Evolutionary conservation across 1,284 basidiomycete genomes (phyloP).

Genomic region (Marasmius sp.): DNA sequence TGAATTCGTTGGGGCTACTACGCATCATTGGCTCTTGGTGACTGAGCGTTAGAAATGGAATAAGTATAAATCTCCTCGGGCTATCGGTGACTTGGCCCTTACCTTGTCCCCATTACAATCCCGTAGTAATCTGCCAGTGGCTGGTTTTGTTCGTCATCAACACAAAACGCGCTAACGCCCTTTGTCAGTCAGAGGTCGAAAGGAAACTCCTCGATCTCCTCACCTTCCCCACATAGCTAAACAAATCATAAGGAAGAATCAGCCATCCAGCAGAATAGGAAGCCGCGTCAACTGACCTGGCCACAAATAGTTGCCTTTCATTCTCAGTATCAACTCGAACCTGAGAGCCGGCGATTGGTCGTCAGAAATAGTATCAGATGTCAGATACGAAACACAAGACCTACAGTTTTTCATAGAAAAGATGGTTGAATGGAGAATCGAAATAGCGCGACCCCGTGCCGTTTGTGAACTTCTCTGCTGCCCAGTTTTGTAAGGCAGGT

Average conservation of each 20-base stretch:
- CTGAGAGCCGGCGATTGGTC: background rate
- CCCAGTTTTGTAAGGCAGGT: conserved; percentile 5
- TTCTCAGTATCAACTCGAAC: conserved; percentile 9
- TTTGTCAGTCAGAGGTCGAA: no score
- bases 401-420: no score
- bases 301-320: conserved; percentile 13
- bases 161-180: conserved; percentile 4
- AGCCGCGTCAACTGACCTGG: conserved; percentile 8
- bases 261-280: conserved; percentile 2
- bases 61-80: no score
- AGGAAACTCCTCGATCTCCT: no score
- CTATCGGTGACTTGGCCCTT: no score
- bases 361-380: conserved; percentile 5
- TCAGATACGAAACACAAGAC: no score
- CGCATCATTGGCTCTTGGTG: conserved; percentile 16
- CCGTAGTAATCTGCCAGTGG: conserved; percentile 8
- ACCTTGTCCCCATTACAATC: conserved; percentile 6
- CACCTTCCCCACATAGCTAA: no score
- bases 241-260: no score
- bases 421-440: no score
- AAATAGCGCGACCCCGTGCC: background rate
- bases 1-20: conserved; percentile 11
- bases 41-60: no score
- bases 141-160: conserved; percentile 8
- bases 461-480: background rate